Base-by-base conservation (phyloP, 2,329 filamentous ascomycete species). In the Knoxdaviesia proteae region DNA sequence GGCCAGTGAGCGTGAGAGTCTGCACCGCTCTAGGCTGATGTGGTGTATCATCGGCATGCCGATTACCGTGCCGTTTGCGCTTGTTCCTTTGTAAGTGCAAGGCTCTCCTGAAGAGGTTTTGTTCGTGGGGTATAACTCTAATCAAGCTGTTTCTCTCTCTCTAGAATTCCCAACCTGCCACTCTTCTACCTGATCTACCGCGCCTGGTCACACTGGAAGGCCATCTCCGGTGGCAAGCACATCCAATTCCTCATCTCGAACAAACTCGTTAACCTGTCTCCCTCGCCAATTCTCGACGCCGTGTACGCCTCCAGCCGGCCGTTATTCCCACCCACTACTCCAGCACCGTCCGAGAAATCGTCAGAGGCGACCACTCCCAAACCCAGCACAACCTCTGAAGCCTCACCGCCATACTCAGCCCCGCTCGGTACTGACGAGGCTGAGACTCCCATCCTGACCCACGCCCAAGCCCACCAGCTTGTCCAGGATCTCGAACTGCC, bases 151-250 rank as follows among this genome's bases (percentile, higher is more conserved):
- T 7, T 20, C 20, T 20, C 20, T 20, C 20, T 20, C 20, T 20
- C 20, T 50, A 92, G 84, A 47, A 70, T 94, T 48, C 87, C 88
- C 34, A 94, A 98, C 56, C 66, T 98, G 8, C 90, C 90, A 11
- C 96, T 96, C 66, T 96, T 96, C 65, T 98, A 96, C 58, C 71
- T 96, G 36, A 74, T 74, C 11, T 98, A 92, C 63, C 74, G 90
- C 49, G 80, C 84, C 31, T 96, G 82, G 80, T 92, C 83, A 20
- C 84, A 94, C 59, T 93, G 82, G 75, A 74, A 80, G 62, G 90
- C 90, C 42, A 64, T 93, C 43, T 73, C 75, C 35, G 90, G 90
- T 43, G 87, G 84, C 20, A 81, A 76, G 52, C 83, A 96, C 56
- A 63, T 96, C 34, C 74, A 88, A 49, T 90, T 84, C 58, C 70